Base-by-base conservation (phyloP, 2,329 filamentous ascomycete genomes). In the Calonectria fujianensis region DNA sequence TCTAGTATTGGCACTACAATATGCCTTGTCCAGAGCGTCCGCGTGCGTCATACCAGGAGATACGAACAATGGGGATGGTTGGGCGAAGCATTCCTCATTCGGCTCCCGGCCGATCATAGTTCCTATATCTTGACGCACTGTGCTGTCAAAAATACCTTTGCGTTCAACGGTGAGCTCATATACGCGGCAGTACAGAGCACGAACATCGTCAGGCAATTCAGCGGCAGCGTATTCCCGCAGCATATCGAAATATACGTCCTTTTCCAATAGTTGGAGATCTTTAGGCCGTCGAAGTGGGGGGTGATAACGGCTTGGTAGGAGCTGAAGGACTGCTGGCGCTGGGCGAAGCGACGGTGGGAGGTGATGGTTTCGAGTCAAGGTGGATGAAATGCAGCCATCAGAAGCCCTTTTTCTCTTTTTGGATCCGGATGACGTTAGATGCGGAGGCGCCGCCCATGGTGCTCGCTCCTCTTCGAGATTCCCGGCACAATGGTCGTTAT, bases 11-110 rank as follows among this genome's bases (percentile, higher is more conserved):
- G 20, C 45, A 7, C 4, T 1, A 3, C 13, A 1, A 24, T 4
- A 9, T 3, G 7, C 7, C 3, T 20, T 5, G 1, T 4, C 8
- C 16, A 16, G 20, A 6, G 1, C 41, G 5, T n/a, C 6, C 32
- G 9, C 9, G 32, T 35, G 32, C 32, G 32, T 6, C 32, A 35
- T 35, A 10, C 9, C 9, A 10, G 32, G 32, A 35, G 9, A 35
- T 8, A 10, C 9, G 32, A 20, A 3, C 20, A 48, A 48, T 48
- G 3, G 13, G 39, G 39, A 20, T 41, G 20, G 41, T 11, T 48
- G 6, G 10, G 45, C 5, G n/a, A 48, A 48, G 9, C 45, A 48
- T 48, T 48, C 45, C 2, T 48, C 45, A 9, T 48, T 24, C 6
- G 8, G n/a, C 24, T 48, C 45, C 9, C 20, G 20, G 20, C 45